These are phyloP conservation scores for Halteria grandinella DNA, from an alignment of 73 alveolate genomes.

Conservation along the genomic window DNA sequence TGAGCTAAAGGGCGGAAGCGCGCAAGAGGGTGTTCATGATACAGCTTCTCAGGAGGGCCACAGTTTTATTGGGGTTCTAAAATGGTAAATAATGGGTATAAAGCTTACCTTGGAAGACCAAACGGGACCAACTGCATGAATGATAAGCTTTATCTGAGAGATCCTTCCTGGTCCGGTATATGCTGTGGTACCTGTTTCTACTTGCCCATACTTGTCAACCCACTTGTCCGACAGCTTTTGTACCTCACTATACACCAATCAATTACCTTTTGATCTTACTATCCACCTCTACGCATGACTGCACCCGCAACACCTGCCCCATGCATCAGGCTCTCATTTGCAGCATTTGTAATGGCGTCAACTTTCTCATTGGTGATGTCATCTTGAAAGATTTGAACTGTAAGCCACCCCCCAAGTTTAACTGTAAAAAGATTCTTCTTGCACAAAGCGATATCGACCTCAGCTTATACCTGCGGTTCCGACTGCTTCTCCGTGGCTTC, in stretches of 20 bases:
- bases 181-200: constrained; percentile 78
- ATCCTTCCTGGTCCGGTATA: constrained; percentile 82
- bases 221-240: constrained; percentile 71
- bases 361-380: constrained; percentile 58
- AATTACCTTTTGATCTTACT: no score
- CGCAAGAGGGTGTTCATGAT: constrained; percentile 1
- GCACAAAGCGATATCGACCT: no score
- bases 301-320: constrained; percentile 93
- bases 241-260: constrained; percentile 46
- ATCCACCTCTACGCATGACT: constrained; percentile 84
- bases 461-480: no score
- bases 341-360: constrained; percentile 84
- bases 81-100: background rate
- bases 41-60: background rate
- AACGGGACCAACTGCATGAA: constrained; percentile 94
- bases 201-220: constrained; percentile 62
- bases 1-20: constrained; percentile 28
- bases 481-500: no score
- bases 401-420: constrained; percentile 15
- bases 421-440: no score
- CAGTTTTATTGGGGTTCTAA: no score
- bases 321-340: constrained; percentile 70
- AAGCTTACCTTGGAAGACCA: constrained; percentile 29
- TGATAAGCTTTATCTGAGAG: constrained; percentile 74
- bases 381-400: constrained; percentile 7